These are phyloP conservation scores for Trypanosoma cruzi DNA, from an alignment of 208 protist species.

Conservation along the genomic window DNA sequence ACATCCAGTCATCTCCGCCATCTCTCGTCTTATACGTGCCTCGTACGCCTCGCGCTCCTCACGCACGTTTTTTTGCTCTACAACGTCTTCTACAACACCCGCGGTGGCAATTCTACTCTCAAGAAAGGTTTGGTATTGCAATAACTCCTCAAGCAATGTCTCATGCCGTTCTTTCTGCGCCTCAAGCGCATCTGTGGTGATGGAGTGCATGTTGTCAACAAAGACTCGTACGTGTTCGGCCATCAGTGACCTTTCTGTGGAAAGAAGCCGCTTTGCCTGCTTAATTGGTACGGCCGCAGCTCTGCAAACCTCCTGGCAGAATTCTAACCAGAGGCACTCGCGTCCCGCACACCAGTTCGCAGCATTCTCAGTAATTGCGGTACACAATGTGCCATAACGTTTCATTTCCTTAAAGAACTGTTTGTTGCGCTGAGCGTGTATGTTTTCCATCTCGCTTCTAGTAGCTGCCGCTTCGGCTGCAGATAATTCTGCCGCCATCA, in stretches of 20 bases:
- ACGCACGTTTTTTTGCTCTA: background rate
- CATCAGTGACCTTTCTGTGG: background rate
- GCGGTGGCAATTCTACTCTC: conserved; percentile 16
- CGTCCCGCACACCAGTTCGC: background rate
- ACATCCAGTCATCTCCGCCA: background rate
- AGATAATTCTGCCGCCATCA: background rate
- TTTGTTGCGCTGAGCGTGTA: background rate
- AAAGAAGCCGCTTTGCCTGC: conserved; percentile 14
- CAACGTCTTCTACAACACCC: background rate
- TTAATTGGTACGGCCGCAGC: background rate
- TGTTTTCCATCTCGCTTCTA: background rate
- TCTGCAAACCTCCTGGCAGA: background rate
- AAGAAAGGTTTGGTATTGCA: conserved; percentile 24
- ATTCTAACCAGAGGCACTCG: background rate
- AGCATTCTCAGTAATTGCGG: background rate
- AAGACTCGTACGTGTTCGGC: conserved; percentile 19
- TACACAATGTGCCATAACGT: background rate
- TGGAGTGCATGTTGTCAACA: conserved; percentile 32
- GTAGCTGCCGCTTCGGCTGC: background rate
- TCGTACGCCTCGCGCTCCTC: conserved; percentile 20
- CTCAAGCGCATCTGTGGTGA: conserved; percentile 23
- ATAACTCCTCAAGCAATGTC: conserved; percentile 24
- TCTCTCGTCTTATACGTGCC: background rate
- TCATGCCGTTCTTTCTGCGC: conserved; percentile 14
- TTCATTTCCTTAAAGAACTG: background rate